Conservation (phyloP, 2,329 filamentous ascomycete species). For the Colletotrichum costaricense region DNA sequence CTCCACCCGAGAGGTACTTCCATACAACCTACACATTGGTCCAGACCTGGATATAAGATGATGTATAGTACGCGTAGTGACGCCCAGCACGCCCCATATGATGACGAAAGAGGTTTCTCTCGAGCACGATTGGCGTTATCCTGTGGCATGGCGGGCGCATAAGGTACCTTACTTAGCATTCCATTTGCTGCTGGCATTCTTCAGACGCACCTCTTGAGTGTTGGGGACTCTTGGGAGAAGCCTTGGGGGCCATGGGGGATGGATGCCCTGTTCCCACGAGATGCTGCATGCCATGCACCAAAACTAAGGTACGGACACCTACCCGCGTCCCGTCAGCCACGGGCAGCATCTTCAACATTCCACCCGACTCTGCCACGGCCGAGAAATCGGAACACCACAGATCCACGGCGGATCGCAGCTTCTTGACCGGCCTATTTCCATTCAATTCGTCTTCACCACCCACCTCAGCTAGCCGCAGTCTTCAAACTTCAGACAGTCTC, state of each 20-base stretch:
- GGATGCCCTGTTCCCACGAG: not conserved
- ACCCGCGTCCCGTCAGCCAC: not conserved
- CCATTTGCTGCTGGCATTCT: not conserved
- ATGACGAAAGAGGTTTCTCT: not conserved
- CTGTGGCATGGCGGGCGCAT: not conserved
- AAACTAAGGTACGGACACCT: not conserved
- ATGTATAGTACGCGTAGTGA: not conserved
- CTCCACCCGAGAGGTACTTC: not conserved
- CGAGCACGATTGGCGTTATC: not conserved
- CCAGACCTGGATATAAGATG: fast-evolving
- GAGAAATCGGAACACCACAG: not conserved
- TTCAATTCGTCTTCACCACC: not conserved
- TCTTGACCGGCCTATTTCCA: not conserved
- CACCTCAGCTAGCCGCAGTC: not conserved
- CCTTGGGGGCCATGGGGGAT: too few species aligned
- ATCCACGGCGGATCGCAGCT: not conserved
- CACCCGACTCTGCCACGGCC: not conserved
- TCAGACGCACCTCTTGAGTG: not conserved
- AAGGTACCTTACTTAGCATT: too few species aligned
- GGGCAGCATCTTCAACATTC: not conserved
- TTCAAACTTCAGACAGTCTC: too few species aligned
- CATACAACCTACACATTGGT: not conserved
- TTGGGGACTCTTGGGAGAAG: too few species aligned
- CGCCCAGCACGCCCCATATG: not conserved
- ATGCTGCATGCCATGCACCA: not conserved